These are phyloP conservation scores for Boletus rufocinnamomeus DNA, from an alignment of 768 basidiomycete genomes.

Conservation along the genomic window DNA sequence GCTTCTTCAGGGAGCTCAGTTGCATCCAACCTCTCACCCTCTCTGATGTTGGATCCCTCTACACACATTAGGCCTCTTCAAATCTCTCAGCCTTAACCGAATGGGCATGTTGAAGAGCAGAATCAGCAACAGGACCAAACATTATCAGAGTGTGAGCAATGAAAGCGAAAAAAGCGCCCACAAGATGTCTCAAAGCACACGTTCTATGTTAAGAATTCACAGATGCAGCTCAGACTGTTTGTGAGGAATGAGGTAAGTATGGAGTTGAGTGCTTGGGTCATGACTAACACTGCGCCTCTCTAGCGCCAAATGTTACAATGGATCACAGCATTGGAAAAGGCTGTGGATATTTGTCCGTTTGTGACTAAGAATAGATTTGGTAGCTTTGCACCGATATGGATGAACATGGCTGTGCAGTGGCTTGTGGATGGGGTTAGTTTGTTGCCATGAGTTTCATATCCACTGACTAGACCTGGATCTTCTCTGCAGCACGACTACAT, in stretches of 20 bases:
- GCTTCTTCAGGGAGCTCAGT: slow-evolving; percentile 38
- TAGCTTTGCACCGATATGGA: slow-evolving; percentile 89
- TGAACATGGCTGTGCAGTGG: slow-evolving; percentile 97
- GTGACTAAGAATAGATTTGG: slow-evolving; percentile 83
- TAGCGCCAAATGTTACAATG: slow-evolving; percentile 97
- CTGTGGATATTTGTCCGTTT: slow-evolving; percentile 76
- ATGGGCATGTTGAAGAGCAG: slow-evolving; percentile 15
- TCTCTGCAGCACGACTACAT: slow-evolving; percentile 87
- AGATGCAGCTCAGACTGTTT: slow-evolving; percentile 82
- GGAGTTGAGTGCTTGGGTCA: not conserved
- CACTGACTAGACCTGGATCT: slow-evolving; percentile 6
- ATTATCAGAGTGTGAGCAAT: slow-evolving; percentile 39
- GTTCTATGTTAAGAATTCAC: slow-evolving; percentile 91
- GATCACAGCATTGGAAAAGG: slow-evolving; percentile 87
- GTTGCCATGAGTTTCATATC: not conserved
- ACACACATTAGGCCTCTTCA: slow-evolving; percentile 66
- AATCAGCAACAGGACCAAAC: slow-evolving; percentile 22
- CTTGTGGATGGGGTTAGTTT: slow-evolving; percentile 89
- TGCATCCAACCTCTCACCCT: slow-evolving; percentile 42
- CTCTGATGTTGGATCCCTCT: slow-evolving; percentile 78
- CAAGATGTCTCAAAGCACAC: slow-evolving; percentile 87
- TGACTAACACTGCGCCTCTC: slow-evolving; percentile 5
- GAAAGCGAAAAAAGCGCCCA: slow-evolving; percentile 48
- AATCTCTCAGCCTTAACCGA: slow-evolving; percentile 15
- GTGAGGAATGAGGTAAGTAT: slow-evolving; percentile 77